Evolutionary conservation across 2,329 filamentous ascomycete genomes (phyloP).

Genomic region (Tolypocladium inflatum): DNA sequence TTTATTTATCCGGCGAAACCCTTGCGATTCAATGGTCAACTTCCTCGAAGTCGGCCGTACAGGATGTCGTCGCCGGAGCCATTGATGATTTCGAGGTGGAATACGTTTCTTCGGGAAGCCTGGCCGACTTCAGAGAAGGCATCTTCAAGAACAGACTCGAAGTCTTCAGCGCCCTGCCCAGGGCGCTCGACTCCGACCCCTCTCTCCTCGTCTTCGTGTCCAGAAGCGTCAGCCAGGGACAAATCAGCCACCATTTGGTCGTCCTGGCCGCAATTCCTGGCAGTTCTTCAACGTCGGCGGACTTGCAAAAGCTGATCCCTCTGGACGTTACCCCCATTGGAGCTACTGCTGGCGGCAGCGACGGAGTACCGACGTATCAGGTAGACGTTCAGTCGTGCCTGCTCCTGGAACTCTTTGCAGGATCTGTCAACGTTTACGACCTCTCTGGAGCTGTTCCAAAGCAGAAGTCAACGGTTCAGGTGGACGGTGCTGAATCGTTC

Average conservation of each 20-base stretch:
- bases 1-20: conserved; percentile 49
- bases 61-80: conserved; percentile 21
- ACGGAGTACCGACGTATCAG: conserved; percentile 29
- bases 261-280: conserved; percentile 22
- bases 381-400: conserved; percentile 55
- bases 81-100: conserved; percentile 36
- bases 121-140: conserved; percentile 41
- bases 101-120: conserved; percentile 34
- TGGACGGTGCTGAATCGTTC: conserved; percentile 49
- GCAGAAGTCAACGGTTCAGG: conserved; percentile 42
- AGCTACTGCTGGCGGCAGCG: conserved; percentile 9
- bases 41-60: conserved; percentile 21
- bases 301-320: conserved; percentile 25
- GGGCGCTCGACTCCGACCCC: conserved; percentile 33
- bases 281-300: conserved; percentile 11
- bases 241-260: conserved; percentile 19
- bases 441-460: conserved; percentile 53
- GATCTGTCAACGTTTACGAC: conserved; percentile 51
- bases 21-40: conserved; percentile 24
- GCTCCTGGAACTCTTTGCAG: conserved; percentile 48
- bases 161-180: conserved; percentile 40
- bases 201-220: conserved; percentile 47
- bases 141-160: conserved; percentile 46
- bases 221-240: conserved; percentile 19
- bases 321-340: conserved; percentile 29